Percentiles rank a stretch among this genome's conserved stretches.
These are phyloP conservation scores for Jimgerdemannia lactiflua DNA, from an alignment of 192 early-diverging fungal species.

Conservation along the genomic window DNA sequence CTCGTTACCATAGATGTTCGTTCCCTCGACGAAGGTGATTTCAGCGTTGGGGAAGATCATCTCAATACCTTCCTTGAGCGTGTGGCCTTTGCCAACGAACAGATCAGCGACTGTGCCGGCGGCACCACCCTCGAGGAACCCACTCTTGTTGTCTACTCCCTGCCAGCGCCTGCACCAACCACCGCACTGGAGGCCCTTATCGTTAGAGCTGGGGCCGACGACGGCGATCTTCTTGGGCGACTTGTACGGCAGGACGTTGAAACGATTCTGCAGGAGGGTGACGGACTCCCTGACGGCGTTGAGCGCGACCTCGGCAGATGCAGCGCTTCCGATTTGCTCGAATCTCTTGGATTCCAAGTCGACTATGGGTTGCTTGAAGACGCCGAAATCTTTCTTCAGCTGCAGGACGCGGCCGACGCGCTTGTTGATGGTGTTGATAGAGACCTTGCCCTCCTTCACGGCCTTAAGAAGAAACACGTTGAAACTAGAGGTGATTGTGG, in stretches of 20 bases:
- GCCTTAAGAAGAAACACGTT: conserved; percentile 17
- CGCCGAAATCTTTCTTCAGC: conserved; percentile 56
- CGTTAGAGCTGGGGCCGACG: conserved; percentile 40
- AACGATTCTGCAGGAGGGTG: conserved; percentile 47
- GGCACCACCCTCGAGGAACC: conserved; percentile 23
- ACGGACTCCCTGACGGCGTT: conserved; percentile 45
- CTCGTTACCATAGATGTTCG: conserved; percentile 44
- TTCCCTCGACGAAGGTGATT: conserved; percentile 31
- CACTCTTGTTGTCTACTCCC: conserved; percentile 41
- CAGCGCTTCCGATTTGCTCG: conserved; percentile 39
- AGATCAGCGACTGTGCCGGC: neutral
- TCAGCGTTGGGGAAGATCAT: conserved; percentile 20
- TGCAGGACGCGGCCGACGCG: conserved; percentile 49
- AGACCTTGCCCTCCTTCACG: conserved; percentile 25
- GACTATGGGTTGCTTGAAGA: conserved; percentile 21
- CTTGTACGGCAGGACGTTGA: conserved; percentile 33
- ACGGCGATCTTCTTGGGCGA: conserved; percentile 7
- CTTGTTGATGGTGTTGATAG: conserved; percentile 33
- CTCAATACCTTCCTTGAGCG: conserved; percentile 29
- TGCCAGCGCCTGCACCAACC: conserved; percentile 59
- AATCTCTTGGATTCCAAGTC: conserved; percentile 48
- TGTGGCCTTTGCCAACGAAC: conserved; percentile 17
- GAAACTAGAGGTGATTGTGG: conserved; percentile 43
- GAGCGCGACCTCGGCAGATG: conserved; percentile 41
- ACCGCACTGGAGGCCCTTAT: conserved; percentile 45